Conservation (phyloP, 805 yeast species). For the Pichia paraexigua region DNA sequence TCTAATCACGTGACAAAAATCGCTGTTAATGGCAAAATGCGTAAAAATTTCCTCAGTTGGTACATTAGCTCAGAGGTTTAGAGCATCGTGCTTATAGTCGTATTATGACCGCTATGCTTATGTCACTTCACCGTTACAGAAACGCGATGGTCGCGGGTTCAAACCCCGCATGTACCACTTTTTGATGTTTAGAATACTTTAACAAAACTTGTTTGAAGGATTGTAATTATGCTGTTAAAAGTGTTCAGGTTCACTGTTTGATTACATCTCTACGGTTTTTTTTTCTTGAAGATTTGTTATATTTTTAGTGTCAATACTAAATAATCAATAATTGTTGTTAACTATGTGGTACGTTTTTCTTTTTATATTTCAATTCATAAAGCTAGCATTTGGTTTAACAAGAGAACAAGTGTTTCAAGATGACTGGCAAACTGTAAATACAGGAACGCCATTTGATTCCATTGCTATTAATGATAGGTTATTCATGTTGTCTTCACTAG, state of each 20-base stretch:
- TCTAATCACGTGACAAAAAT: background rate
- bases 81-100: constrained; percentile 74
- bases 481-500: constrained; percentile 21
- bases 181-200: background rate
- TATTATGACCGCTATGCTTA: constrained; percentile 40
- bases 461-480: constrained; percentile 12
- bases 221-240: too few relatives aligned
- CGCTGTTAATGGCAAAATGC: background rate
- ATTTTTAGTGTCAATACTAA: background rate
- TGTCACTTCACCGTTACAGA: constrained; percentile 49
- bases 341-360: background rate
- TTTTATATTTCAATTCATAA: background rate
- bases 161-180: constrained; percentile 51
- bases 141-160: constrained; percentile 80
- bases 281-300: background rate
- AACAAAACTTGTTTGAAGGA: background rate
- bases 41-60: constrained; percentile 14
- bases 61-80: constrained; percentile 72
- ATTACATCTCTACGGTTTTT: background rate
- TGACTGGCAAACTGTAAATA: constrained; percentile 46
- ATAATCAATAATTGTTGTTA: background rate
- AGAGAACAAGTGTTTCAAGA: constrained; percentile 46
- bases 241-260: background rate
- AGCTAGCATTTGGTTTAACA: background rate
- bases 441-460: constrained; percentile 31